Conservation (phyloP, 257 asterid genomes). For the Henckelia pumila region DNA sequence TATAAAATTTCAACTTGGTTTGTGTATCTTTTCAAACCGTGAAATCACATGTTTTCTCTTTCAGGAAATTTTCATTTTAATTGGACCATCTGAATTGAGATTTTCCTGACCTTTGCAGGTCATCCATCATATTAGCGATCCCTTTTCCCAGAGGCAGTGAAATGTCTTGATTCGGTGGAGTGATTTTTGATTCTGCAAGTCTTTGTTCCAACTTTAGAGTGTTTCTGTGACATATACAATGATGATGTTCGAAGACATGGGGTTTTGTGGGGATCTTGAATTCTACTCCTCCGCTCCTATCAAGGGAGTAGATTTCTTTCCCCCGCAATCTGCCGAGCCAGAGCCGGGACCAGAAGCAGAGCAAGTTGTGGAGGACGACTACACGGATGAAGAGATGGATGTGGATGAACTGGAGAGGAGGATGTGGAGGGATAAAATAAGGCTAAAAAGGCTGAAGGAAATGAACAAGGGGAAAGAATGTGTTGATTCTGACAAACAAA, state of each 20-base stretch:
- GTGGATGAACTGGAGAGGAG: constrained; percentile 84
- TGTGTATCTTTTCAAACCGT: not conserved
- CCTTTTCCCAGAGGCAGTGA: not conserved
- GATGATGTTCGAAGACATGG: constrained; percentile 84
- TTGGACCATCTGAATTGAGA: not conserved
- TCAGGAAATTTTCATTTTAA: not conserved
- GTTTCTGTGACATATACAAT: constrained; percentile 26
- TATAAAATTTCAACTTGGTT: not conserved
- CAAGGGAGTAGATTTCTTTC: constrained; percentile 43
- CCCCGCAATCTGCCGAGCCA: constrained; percentile 33
- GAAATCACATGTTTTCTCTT: not conserved
- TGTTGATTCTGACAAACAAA: constrained; percentile 54
- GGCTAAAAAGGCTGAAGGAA: constrained; percentile 62
- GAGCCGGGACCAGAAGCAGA: constrained; percentile 52
- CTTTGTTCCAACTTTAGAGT: constrained; percentile 9
- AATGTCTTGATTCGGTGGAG: constrained; percentile 2
- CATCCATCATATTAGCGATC: not conserved
- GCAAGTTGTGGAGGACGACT: constrained; percentile 60
- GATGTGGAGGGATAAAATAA: constrained; percentile 85
- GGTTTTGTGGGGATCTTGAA: constrained; percentile 69
- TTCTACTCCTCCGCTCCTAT: constrained; percentile 56
- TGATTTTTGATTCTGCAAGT: not conserved
- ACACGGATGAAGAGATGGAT: constrained; percentile 73
- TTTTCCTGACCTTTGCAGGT: constrained; percentile 33
- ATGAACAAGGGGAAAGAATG: constrained; percentile 57